These are phyloP conservation scores for Thielaviopsis populi DNA, from an alignment of 2,329 filamentous ascomycete species.

Conservation along the genomic window DNA sequence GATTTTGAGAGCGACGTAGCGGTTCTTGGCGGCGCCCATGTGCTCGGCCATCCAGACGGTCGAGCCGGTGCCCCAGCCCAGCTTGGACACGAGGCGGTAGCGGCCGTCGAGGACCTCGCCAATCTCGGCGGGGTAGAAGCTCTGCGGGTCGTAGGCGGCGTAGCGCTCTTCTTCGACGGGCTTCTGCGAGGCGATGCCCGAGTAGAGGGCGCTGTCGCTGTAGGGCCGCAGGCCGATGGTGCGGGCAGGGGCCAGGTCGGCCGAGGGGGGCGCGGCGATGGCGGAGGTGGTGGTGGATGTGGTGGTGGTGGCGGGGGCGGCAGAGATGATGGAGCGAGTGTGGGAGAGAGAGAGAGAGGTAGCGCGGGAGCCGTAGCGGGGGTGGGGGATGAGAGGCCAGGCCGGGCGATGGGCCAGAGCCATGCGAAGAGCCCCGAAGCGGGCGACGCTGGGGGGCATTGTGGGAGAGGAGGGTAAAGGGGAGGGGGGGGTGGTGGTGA, in stretches of 20 bases:
- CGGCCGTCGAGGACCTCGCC: slow-evolving; percentile 24
- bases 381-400: slow-evolving; percentile 7
- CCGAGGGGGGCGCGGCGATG: neutral
- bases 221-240: slow-evolving; percentile 6
- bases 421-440: neutral
- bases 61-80: slow-evolving; percentile 27
- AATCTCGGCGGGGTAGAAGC: slow-evolving; percentile 24
- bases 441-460: slow-evolving; percentile 6
- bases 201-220: slow-evolving; percentile 9
- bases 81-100: slow-evolving; percentile 27
- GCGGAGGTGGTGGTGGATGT: neutral
- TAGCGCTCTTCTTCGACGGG: slow-evolving; percentile 21
- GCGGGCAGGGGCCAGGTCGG: neutral
- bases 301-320: neutral
- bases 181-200: slow-evolving; percentile 6
- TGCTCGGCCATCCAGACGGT: slow-evolving; percentile 27
- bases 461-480: neutral
- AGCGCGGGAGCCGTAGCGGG: neutral
- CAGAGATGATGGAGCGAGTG: neutral
- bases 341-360: neutral
- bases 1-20: slow-evolving; percentile 22
- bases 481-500: neutral
- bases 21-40: slow-evolving; percentile 18
- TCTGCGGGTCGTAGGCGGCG: slow-evolving; percentile 20
- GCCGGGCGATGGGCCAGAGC: slow-evolving; percentile 12